Percentiles rank a stretch among this genome's conserved stretches.
Conservation (phyloP, 345 rosid genomes). For the Cardiospermum halicacabum region DNA sequence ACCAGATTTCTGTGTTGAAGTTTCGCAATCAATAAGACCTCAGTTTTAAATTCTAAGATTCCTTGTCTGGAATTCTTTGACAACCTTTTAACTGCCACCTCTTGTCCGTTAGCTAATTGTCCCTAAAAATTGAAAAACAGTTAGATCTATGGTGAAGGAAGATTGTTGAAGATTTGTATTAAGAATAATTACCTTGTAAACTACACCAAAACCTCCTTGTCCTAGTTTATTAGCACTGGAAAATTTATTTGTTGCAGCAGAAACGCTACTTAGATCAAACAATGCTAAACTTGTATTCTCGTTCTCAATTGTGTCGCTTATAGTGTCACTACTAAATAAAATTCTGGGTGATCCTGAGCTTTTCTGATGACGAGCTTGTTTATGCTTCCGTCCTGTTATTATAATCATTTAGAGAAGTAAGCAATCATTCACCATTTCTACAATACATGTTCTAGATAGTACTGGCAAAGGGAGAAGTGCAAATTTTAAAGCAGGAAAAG, state of each 20-base stretch:
- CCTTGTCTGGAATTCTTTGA: constrained; percentile 30
- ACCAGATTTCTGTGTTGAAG: constrained; percentile 1
- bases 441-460: too few relatives aligned
- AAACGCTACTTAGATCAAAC: constrained; percentile 7
- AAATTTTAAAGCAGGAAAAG: too few relatives aligned
- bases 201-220: constrained; percentile 25
- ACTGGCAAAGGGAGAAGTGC: too few relatives aligned
- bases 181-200: constrained; percentile 20
- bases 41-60: constrained; percentile 31
- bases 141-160: too few relatives aligned
- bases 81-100: constrained; percentile 34
- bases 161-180: too few relatives aligned
- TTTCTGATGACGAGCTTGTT: too few relatives aligned
- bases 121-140: constrained; percentile 24
- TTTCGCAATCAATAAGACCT: constrained; percentile 24
- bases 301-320: too few relatives aligned
- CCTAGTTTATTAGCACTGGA: constrained; percentile 21
- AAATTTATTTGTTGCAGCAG: constrained; percentile 22
- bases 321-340: neutral
- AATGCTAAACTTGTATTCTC: constrained; percentile 11
- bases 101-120: constrained; percentile 6
- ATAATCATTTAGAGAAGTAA: too few relatives aligned
- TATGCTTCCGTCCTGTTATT: too few relatives aligned
- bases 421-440: too few relatives aligned
- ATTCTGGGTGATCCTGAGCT: too few relatives aligned